Conservation (phyloP, 2,329 filamentous ascomycete species). For the Fusarium globosum region DNA sequence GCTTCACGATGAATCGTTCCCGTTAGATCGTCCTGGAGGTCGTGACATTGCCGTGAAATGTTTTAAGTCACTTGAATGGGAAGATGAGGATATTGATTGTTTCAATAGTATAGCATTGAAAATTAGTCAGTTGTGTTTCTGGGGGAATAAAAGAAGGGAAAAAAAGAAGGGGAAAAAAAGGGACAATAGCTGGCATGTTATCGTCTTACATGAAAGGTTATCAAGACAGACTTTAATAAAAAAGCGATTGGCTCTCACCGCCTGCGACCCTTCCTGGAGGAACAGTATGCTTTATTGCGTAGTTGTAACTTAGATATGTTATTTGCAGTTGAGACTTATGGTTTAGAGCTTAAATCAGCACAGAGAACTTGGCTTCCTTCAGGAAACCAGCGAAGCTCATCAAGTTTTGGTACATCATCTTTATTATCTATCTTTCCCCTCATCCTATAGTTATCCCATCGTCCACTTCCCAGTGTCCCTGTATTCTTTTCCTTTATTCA, state of each 20-base stretch:
- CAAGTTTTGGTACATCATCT: neutral
- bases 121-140: neutral
- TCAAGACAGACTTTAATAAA: neutral
- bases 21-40: neutral
- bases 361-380: neutral
- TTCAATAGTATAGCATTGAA: accelerated
- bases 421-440: neutral
- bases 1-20: neutral
- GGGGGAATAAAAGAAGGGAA: neutral
- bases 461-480: neutral
- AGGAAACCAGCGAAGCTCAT: neutral
- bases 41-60: neutral
- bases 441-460: neutral
- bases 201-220: neutral
- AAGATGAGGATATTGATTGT: neutral
- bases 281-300: too few species aligned
- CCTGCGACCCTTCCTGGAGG: neutral
- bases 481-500: neutral
- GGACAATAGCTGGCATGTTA: too few species aligned
- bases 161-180: neutral
- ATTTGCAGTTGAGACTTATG: too few species aligned
- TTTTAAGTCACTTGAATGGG: neutral
- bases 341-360: too few species aligned
- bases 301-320: too few species aligned
- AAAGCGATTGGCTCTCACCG: neutral